These are phyloP conservation scores for Tolypocladium inflatum DNA, from an alignment of 2,329 filamentous ascomycete species.

Conservation along the genomic window DNA sequence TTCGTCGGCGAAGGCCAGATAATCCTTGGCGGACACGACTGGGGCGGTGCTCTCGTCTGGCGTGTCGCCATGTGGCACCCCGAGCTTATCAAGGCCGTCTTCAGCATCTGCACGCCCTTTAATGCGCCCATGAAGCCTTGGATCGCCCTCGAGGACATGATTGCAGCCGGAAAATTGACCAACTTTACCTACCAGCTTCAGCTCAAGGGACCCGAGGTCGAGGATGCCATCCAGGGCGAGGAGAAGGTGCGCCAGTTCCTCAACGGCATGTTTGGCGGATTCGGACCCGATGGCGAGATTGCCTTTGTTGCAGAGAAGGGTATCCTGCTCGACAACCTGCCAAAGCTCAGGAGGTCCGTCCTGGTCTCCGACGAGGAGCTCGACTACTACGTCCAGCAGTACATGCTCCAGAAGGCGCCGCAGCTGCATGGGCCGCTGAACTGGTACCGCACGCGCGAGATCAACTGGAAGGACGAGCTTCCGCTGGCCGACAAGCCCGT, in stretches of 20 bases:
- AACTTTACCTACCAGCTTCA: constrained; percentile 83
- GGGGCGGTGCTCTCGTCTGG: constrained; percentile 75
- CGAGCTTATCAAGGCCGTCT: constrained; percentile 61
- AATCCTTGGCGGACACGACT: constrained; percentile 86
- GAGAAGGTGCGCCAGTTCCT: constrained; percentile 62
- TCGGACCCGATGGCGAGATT: constrained; percentile 41
- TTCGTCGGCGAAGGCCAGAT: constrained; percentile 42
- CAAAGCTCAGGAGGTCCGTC: constrained; percentile 39
- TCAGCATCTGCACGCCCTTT: constrained; percentile 76
- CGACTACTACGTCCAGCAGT: constrained; percentile 68
- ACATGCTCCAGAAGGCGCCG: constrained; percentile 39
- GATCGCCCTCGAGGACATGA: constrained; percentile 48
- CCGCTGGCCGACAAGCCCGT: constrained; percentile 46
- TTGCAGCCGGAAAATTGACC: constrained; percentile 43
- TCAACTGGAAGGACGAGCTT: constrained; percentile 71
- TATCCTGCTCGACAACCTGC: constrained; percentile 52
- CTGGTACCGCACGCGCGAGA: constrained; percentile 71
- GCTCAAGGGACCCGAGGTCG: constrained; percentile 58
- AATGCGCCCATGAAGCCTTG: constrained; percentile 41
- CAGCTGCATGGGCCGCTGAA: constrained; percentile 74
- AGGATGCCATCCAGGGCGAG: constrained; percentile 45
- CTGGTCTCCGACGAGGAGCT: constrained; percentile 61
- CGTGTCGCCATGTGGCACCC: constrained; percentile 66
- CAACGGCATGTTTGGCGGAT: constrained; percentile 60
- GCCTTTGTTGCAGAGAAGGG: constrained; percentile 54